Conservation (phyloP, 2,329 filamentous ascomycete species). For the Fusarium continuum region DNA sequence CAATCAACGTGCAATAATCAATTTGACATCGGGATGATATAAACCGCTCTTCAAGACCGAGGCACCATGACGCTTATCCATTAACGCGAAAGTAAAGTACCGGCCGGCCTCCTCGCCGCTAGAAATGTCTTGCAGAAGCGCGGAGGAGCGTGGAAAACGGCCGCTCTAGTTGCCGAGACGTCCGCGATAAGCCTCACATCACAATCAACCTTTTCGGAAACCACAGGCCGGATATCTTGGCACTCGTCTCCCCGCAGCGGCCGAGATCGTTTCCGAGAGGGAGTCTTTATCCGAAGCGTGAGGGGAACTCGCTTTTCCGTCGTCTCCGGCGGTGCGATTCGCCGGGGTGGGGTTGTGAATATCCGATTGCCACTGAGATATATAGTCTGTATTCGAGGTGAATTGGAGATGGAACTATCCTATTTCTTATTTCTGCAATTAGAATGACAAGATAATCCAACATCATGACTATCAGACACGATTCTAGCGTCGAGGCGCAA, state of each 20-base stretch:
- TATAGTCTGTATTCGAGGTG: not conserved
- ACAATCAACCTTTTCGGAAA: not conserved
- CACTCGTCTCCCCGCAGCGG: not conserved
- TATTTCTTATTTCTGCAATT: not conserved
- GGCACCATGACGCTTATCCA: not conserved
- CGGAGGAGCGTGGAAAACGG: too few relatives aligned
- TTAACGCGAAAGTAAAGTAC: not conserved
- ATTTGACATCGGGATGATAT: not conserved
- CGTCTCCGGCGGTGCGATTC: too few relatives aligned
- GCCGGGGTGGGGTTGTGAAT: not conserved
- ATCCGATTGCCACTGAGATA: slow-evolving; percentile 8
- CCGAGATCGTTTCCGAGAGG: slow-evolving; percentile 1
- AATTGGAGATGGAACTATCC: not conserved
- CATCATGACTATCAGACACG: slow-evolving; percentile 40
- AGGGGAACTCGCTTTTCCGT: slow-evolving; percentile 22
- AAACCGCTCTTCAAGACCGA: not conserved
- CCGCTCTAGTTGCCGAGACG: not conserved
- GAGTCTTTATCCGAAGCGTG: slow-evolving; percentile 8
- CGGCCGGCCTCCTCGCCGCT: not conserved
- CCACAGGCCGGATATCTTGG: slow-evolving; percentile 4
- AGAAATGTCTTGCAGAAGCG: not conserved
- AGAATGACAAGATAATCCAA: not conserved
- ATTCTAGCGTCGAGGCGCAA: slow-evolving; percentile 13
- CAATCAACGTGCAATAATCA: not conserved
- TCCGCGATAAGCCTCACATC: not conserved